phyloP scores from a whole-genome alignment of 2,329 filamentous ascomycete genomes.

The Trichophyton rubrum region DNA sequence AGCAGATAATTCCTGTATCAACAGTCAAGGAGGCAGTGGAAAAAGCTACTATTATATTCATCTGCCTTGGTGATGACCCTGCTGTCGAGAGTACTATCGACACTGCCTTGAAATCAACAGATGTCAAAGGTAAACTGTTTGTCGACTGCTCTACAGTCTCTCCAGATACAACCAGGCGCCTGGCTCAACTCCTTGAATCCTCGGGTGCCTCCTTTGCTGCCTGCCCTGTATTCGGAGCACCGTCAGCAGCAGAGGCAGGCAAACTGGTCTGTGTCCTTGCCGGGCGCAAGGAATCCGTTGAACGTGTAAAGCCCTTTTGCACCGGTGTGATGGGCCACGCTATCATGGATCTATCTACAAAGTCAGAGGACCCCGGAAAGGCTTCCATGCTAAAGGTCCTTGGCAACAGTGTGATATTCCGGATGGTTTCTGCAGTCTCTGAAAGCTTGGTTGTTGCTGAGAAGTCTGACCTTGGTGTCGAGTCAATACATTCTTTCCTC shows the following conservation, averaged over 20 bases:
- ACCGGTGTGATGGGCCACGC: conserved; percentile 58
- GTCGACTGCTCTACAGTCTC: conserved; percentile 82
- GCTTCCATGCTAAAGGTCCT: conserved; percentile 66
- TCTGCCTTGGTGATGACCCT: conserved; percentile 65
- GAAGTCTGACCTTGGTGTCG: conserved; percentile 61
- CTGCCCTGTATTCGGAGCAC: conserved; percentile 42
- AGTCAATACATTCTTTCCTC: conserved; percentile 59
- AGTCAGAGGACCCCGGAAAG: conserved; percentile 50
- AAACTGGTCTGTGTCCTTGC: conserved; percentile 62
- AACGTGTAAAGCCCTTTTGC: conserved; percentile 56
- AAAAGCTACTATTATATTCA: conserved; percentile 65
- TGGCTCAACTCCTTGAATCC: conserved; percentile 46
- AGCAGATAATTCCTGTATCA: conserved; percentile 49
- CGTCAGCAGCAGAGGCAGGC: conserved; percentile 44
- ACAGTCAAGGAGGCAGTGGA: conserved; percentile 54
- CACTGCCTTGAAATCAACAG: conserved; percentile 39
- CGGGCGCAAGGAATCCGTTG: conserved; percentile 48
- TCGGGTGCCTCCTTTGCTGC: conserved; percentile 64
- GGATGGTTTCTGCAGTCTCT: conserved; percentile 67
- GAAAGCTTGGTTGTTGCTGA: conserved; percentile 71
- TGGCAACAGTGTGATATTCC: conserved; percentile 75
- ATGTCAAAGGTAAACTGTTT: conserved; percentile 60
- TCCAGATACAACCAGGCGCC: conserved; percentile 60
- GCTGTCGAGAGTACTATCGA: conserved; percentile 54
- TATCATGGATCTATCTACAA: conserved; percentile 56